These are phyloP conservation scores for Spergularia marina DNA, from an alignment of 148 eudicot species.

Conservation along the genomic window DNA sequence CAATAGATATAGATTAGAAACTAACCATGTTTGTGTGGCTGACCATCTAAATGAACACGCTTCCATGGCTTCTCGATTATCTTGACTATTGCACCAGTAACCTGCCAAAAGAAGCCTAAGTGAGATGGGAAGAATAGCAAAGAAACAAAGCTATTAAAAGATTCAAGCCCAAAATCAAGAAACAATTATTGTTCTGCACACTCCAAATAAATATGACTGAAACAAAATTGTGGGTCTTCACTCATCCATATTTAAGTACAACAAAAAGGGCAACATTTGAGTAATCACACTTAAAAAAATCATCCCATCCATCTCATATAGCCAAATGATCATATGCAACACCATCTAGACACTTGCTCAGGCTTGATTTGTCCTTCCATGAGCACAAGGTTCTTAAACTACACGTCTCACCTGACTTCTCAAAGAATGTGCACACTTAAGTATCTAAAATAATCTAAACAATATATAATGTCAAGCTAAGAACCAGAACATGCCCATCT, in stretches of 20 bases:
- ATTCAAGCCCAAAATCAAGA: background rate
- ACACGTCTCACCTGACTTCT: background rate
- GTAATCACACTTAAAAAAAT: too few species aligned
- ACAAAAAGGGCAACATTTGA: background rate
- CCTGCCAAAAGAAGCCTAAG: constrained; percentile 40
- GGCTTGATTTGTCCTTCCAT: background rate
- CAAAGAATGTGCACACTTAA: too few species aligned
- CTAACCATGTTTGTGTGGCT: constrained; percentile 85
- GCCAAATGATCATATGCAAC: background rate
- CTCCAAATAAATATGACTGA: too few species aligned
- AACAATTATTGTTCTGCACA: background rate
- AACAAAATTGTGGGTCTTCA: too few species aligned
- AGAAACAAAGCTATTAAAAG: background rate
- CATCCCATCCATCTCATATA: background rate
- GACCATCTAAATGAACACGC: constrained; percentile 63
- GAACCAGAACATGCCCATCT: background rate
- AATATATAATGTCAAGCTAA: too few species aligned
- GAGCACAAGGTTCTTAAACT: background rate
- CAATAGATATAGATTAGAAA: constrained; percentile 5
- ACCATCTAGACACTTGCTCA: background rate
- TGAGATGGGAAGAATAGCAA: background rate
- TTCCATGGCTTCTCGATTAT: constrained; percentile 95
- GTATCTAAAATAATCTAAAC: too few species aligned
- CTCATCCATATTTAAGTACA: too few species aligned
- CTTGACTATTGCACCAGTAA: constrained; percentile 69